Evolutionary conservation across 2,329 filamentous ascomycete species (phyloP).

Genomic region (Escovopsis sp.): DNA sequence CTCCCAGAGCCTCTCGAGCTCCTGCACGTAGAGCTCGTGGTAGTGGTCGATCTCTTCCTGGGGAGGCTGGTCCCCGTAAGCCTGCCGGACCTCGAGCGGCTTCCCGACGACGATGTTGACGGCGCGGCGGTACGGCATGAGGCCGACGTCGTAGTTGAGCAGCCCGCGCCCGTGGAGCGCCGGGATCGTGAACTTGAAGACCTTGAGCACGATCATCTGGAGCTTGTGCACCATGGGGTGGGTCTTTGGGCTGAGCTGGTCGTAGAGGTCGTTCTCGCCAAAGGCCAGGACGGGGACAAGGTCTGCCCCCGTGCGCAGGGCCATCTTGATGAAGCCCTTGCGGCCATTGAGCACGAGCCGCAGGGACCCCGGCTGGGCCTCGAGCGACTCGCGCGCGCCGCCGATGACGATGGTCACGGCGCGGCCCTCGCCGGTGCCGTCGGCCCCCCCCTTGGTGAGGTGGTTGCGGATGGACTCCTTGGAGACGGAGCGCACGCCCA

Average conservation of each 20-base stretch:
- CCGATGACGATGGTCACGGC: slow-evolving; percentile 93
- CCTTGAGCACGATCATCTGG: slow-evolving; percentile 72
- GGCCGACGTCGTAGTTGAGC: slow-evolving; percentile 93
- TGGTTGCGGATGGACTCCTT: slow-evolving; percentile 85
- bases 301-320: slow-evolving; percentile 81
- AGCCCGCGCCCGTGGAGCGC: slow-evolving; percentile 81
- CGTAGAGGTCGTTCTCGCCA: slow-evolving; percentile 92
- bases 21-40: slow-evolving; percentile 64
- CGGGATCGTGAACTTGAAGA: slow-evolving; percentile 84
- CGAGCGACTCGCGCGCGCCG: slow-evolving; percentile 80
- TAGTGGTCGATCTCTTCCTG: slow-evolving; percentile 66
- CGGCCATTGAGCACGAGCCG: slow-evolving; percentile 68
- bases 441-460: slow-evolving; percentile 61
- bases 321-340: slow-evolving; percentile 89
- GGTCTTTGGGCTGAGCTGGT: slow-evolving; percentile 63
- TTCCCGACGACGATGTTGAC: slow-evolving; percentile 81
- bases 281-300: slow-evolving; percentile 86
- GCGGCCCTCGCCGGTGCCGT: slow-evolving; percentile 78
- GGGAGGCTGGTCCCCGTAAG: slow-evolving; percentile 44
- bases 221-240: slow-evolving; percentile 68
- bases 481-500: slow-evolving; percentile 80
- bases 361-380: slow-evolving; percentile 65
- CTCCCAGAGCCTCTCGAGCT: slow-evolving; percentile 60
- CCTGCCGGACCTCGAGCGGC: slow-evolving; percentile 56
- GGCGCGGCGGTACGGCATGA: slow-evolving; percentile 83